Evolutionary conservation across 2,329 filamentous ascomycete species (phyloP).

Genomic region (Bipolaris victoriae): DNA sequence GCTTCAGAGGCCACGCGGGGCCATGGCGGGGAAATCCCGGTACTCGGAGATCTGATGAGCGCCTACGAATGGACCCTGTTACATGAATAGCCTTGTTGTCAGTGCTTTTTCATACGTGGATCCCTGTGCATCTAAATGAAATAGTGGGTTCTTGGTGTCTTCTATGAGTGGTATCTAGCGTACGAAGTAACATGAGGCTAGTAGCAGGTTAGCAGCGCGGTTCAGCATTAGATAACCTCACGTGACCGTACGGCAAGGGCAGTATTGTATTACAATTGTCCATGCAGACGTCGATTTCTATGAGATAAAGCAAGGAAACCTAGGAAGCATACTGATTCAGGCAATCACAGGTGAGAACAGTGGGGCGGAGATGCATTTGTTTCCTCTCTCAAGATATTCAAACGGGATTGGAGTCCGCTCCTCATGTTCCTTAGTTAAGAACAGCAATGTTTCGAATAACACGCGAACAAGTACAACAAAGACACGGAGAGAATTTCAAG

Average conservation of each 20-base stretch:
- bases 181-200: neutral
- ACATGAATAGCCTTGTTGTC: neutral
- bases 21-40: slow-evolving; percentile 23
- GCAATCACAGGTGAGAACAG: too few relatives aligned
- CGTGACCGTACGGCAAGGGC: too few relatives aligned
- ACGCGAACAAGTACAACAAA: neutral
- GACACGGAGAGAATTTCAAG: neutral
- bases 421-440: too few relatives aligned
- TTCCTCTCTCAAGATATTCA: too few relatives aligned
- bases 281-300: too few relatives aligned
- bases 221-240: too few relatives aligned
- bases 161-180: neutral
- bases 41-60: slow-evolving; percentile 30
- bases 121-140: neutral
- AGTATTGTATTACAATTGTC: too few relatives aligned
- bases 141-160: neutral
- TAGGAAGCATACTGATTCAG: too few relatives aligned
- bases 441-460: neutral
- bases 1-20: slow-evolving; percentile 17
- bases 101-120: neutral
- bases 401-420: too few relatives aligned
- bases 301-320: too few relatives aligned
- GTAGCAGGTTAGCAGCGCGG: too few relatives aligned
- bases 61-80: neutral
- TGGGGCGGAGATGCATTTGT: too few relatives aligned